Base-by-base conservation (phyloP, 257 asterid species). In the Solanum tarijense region DNA sequence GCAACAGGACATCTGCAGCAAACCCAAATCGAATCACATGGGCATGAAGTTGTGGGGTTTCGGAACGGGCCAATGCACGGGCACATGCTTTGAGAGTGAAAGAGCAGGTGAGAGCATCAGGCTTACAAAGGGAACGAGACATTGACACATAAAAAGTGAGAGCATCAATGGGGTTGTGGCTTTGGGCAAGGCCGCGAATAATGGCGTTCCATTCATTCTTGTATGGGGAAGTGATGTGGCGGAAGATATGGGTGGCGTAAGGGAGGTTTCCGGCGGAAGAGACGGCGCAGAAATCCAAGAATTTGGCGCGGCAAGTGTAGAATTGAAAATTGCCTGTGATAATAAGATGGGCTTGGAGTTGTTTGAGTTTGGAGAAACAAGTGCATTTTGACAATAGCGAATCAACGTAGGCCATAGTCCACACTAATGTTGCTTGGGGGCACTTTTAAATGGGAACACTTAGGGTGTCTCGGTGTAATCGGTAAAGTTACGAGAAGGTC, bases 141-240 rank as follows among this genome's bases (percentile, higher is more conserved):
- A 97, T 93, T 89, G 94, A 91, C 86, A 93, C 90, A 90, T 90
- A 97, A 83, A 87, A 87, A 39, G 90, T 27, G 88, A 92, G 84
- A n/a, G 99, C 98, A 38, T 93, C 41, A 88, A 85, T 87, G 20
- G 98, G 99, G 31, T 90, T 90, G 85, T 88, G 88, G 90, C 95
- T 93, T 88, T 91, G 96, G n/a, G 99, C 96, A 89, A 92, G 95
- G 88, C 98, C 98, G n/a, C 99, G 98, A 90, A 97, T 93, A 84
- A 97, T 88, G 86, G 99, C 98, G 90, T 97, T 97, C 98, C 98
- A 97, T 90, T 97, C 99, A 84, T 97, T 96, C 72, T 98, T 95
- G 72, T 74, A 62, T 1, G 98, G 98, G 46, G 23, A 68, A 86
- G 94, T 87, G 84, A 96, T 76, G 90, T 29, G 89, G 90, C 87